Base-by-base conservation (phyloP, 257 asterid genomes). In the Fraxinus anomala region DNA sequence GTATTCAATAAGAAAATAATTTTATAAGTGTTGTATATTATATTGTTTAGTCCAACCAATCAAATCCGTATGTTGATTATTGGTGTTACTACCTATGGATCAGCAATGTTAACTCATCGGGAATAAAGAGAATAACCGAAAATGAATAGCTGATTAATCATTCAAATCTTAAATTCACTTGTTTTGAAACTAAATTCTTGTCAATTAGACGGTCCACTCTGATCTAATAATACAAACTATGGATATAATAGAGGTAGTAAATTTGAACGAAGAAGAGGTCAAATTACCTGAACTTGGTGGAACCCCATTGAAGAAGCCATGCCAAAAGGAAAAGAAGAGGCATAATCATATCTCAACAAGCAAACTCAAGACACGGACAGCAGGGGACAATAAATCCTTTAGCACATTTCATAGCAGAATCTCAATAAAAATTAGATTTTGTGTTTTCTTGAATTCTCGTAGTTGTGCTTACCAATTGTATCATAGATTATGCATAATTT, bases 361-460 rank as follows among this genome's bases (percentile, higher is more conserved):
- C 87, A 77, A 86, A 86, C 86, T 77, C 88, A 36, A 75, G 51
- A 72, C 47, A 26, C 23, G 66, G 54, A 74, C 79, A 54, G 76
- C 40, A 71, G 12, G 26, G 67, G 61, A 31, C 47, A 28, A 11
- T 73, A 69, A 66, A 77, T 67, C 13, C 12, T 72, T 70, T 61
- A 70, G 47, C 24, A 75, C 76, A 44, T 44, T 44, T 44, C 54
- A 44, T 44, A 13, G 19, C 5, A 44, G 54, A 82, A 82, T 82
- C 84, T 85, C 59, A 68, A 76, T 3, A 68, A 68, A 49, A 2
- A 13, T 54, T 11, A 13, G 16, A 24, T 33, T 31, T 73, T 30
- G 33, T 31, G 33, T 51, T 73, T 31, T 17, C 54, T 44, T 44
- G 19, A 67, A 10, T 14, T 40, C 61, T 68, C 13, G 19, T 42